Evolutionary conservation across 2,329 filamentous ascomycete species (phyloP), one percentile per base, ranked within the genome.

Genomic region (Pyrenophora teres): DNA sequence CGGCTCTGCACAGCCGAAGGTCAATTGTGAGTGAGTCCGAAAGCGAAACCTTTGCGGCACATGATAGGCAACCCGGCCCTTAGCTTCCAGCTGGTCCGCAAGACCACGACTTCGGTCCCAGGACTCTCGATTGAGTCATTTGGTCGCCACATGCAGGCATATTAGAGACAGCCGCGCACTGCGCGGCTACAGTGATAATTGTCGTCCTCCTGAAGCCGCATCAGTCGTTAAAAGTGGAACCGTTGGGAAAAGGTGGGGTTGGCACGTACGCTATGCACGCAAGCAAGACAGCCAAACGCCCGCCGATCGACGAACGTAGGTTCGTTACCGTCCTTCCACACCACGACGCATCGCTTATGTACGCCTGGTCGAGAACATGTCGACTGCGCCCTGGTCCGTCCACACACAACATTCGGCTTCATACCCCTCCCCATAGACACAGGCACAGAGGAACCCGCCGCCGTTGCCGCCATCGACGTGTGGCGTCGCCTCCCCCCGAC

Each of bases 81-180:
- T 67, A 64, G 63, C 50, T 32, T 42, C 41, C 46, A 39, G 49
- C 48, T 38, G 13, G 44, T 49, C 55, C 33, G 42, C 46, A 45
- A 56, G 44, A 40, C 46, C 30, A 39, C 39, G 13, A 9, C 30
- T 36, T 52, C 44, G 50, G 56, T 55, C 52, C 55, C 51, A 56
- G 30, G 19, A 42, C 9, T 9, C 36, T 36, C 25, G 21, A 32
- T 37, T 23, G 40, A 52, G 37, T 49, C 52, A 50, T 46, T 47
- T 15, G 33, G 39, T 46, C 19, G 45, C 41, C 41, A 37, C 16
- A 13, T 23, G 30, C 32, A 32, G 18, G 2, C n/a, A 48, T 27
- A 45, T 46, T 50, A 40, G 42, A 31, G 47, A 43, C 54, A 64
- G 57, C 64, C 68, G 69, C 69, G 69, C 65, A 71, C 56, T 65